phyloP scores from a whole-genome alignment of 345 rosid species.

The Iberis pinnata region DNA sequence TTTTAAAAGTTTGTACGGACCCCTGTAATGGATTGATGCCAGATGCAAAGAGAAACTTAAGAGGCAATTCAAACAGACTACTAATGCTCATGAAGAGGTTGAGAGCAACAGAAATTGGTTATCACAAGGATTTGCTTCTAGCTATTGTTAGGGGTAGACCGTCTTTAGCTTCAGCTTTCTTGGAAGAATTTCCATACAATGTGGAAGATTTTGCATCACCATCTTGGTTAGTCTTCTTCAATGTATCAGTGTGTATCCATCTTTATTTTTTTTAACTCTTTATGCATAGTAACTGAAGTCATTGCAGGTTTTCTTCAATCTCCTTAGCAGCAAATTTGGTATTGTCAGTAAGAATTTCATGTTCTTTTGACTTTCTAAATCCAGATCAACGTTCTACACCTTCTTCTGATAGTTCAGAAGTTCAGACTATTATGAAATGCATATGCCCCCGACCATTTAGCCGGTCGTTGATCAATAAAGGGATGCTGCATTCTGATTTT shows the following conservation, averaged over 20 bases:
- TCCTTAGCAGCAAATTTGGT: slow-evolving; percentile 75
- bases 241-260: slow-evolving; percentile 11
- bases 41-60: slow-evolving; percentile 52
- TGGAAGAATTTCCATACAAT: slow-evolving; percentile 82
- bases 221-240: slow-evolving; percentile 58
- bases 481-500: slow-evolving; percentile 75
- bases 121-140: slow-evolving; percentile 80
- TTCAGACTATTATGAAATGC: slow-evolving; percentile 60
- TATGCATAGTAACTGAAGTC: slow-evolving; percentile 35
- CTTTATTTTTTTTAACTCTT: slow-evolving; percentile 9
- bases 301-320: slow-evolving; percentile 77
- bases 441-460: slow-evolving; percentile 66
- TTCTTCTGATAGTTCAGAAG: slow-evolving; percentile 36
- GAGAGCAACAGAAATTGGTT: slow-evolving; percentile 51
- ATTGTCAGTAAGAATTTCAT: slow-evolving; percentile 43
- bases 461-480: slow-evolving; percentile 67
- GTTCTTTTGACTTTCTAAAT: slow-evolving; percentile 53
- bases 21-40: slow-evolving; percentile 91
- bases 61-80: slow-evolving; percentile 65
- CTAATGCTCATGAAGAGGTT: slow-evolving; percentile 78
- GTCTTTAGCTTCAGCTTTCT: slow-evolving; percentile 59
- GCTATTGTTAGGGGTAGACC: slow-evolving; percentile 64
- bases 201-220: slow-evolving; percentile 75
- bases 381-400: slow-evolving; percentile 34
- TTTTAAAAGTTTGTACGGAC: slow-evolving; percentile 65